Percentiles rank a stretch among this genome's conserved stretches.
Evolutionary conservation across 495 filamentous ascomycete genomes (phyloP).

Genomic region (Penicillium angulare): DNA sequence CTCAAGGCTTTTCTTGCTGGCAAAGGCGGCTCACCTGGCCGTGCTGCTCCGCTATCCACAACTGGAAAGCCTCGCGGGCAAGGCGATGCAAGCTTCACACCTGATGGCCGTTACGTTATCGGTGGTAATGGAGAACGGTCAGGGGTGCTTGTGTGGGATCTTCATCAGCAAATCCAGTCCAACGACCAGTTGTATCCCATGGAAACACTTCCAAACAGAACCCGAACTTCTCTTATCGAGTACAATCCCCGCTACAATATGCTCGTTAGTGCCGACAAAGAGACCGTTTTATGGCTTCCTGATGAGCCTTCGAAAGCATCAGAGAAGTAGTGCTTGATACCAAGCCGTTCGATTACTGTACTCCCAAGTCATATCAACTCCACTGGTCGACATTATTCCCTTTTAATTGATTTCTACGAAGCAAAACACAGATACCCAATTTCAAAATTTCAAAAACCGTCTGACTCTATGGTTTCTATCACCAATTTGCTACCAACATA

Average conservation of each 20-base stretch:
- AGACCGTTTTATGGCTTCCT: conserved; percentile 88
- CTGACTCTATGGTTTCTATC: neutral
- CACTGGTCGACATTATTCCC: neutral
- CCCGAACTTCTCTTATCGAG: conserved; percentile 70
- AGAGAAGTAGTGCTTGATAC: conserved; percentile 27
- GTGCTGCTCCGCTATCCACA: conserved; percentile 45
- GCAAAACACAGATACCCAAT: conserved; percentile 6
- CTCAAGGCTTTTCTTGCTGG: conserved; percentile 63
- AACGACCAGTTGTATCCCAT: conserved; percentile 62
- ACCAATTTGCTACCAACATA: neutral
- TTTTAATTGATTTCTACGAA: neutral
- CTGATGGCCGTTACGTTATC: conserved; percentile 82
- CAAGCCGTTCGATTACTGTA: neutral
- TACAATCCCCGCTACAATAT: conserved; percentile 91
- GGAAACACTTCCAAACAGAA: conserved; percentile 61
- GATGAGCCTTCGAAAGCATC: conserved; percentile 33
- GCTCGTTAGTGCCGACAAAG: conserved; percentile 82
- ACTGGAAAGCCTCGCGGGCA: conserved; percentile 54
- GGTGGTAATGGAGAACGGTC: conserved; percentile 68
- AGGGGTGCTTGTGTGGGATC: conserved; percentile 83
- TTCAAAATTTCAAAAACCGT: neutral
- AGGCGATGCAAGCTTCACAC: conserved; percentile 84
- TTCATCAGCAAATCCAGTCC: conserved; percentile 49
- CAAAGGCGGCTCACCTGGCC: conserved; percentile 42
- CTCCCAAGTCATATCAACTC: neutral